Conservation (phyloP, 2,329 filamentous ascomycete genomes). For the Acarospora socialis region DNA sequence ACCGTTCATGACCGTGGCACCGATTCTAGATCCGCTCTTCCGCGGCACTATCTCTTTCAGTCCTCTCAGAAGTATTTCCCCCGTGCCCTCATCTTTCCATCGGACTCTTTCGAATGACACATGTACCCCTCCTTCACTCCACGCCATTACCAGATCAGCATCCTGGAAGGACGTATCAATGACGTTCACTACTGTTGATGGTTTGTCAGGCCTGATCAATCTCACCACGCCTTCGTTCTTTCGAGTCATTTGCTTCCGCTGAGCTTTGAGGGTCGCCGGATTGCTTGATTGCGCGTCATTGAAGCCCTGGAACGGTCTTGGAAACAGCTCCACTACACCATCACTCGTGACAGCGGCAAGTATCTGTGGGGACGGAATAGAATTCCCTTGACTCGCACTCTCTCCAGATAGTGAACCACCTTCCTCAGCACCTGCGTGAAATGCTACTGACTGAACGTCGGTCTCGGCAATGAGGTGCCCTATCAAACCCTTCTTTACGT, state of each 20-base stretch:
- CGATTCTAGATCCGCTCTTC: slow-evolving; percentile 29
- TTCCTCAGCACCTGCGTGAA: slow-evolving; percentile 20
- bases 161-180: slow-evolving; percentile 32
- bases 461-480: slow-evolving; percentile 35
- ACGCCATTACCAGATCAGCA: slow-evolving; percentile 32
- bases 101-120: slow-evolving; percentile 35
- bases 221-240: slow-evolving; percentile 31
- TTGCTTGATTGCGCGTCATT: slow-evolving; percentile 17
- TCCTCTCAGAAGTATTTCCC: slow-evolving; percentile 30
- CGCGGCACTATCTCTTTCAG: slow-evolving; percentile 29
- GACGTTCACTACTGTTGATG: slow-evolving; percentile 27
- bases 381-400: slow-evolving; percentile 8
- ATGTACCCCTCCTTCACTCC: slow-evolving; percentile 35
- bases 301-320: slow-evolving; percentile 30
- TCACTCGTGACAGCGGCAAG: slow-evolving; percentile 34
- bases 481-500: slow-evolving; percentile 27
- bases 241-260: slow-evolving; percentile 30
- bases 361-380: slow-evolving; percentile 22
- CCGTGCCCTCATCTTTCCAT: slow-evolving; percentile 31
- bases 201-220: slow-evolving; percentile 28
- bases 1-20: slow-evolving; percentile 38
- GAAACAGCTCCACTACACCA: slow-evolving; percentile 36
- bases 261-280: slow-evolving; percentile 29
- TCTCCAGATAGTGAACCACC: too few relatives aligned
- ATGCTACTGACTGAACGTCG: slow-evolving; percentile 27